Base-by-base conservation (phyloP, 805 yeast genomes). In the Yarrowia divulgata region DNA sequence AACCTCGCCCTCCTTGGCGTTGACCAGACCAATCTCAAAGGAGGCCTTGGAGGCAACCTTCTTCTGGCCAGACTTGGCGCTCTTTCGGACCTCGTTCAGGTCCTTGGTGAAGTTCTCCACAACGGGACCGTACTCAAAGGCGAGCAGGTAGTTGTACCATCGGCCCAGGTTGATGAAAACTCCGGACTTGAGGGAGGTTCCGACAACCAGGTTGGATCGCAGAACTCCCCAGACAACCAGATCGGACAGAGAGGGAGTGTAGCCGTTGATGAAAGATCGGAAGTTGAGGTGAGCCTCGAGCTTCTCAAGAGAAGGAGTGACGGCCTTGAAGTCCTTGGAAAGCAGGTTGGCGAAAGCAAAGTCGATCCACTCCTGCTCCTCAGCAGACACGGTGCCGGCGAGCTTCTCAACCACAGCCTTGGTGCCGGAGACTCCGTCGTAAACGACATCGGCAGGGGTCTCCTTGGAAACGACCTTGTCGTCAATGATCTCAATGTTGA, bases 11-110 rank as follows among this genome's bases (percentile, higher is more conserved):
- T 90, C 88, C 76, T 85, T 88, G 70, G 99, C 99, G 78, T 88
- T 96, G 70, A 90, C 90, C 73, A 95, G 86, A 76, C 91, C 95
- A 76, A 95, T 95, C 78, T 93, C 98, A 74, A 90, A 95, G 80
- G 90, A 93, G 72, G 99, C 98, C 82, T 92, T 91, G 84, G 92
- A 96, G 67, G 88, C 83, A 80, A 91, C 95, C 81, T 92, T 93
- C 82, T 89, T 89, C 75, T 83, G 82, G 74, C 88, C 90, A 19
- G 78, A 79, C 78, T 89, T 88, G 71, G 90, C 84, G 60, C 84
- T 78, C 78, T 91, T 91, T 78, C 91, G 88, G 76, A 89, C 79
- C 74, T 91, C 97, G 76, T 84, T 85, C 72, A 91, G 80, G 57
- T 93, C 84, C 79, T 88, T 87, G 75, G 87, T 81, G 81, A 91